Percentiles rank a stretch among this genome's conserved stretches.
phyloP scores from a whole-genome alignment of 768 basidiomycete genomes.

The Calocybe indica region DNA sequence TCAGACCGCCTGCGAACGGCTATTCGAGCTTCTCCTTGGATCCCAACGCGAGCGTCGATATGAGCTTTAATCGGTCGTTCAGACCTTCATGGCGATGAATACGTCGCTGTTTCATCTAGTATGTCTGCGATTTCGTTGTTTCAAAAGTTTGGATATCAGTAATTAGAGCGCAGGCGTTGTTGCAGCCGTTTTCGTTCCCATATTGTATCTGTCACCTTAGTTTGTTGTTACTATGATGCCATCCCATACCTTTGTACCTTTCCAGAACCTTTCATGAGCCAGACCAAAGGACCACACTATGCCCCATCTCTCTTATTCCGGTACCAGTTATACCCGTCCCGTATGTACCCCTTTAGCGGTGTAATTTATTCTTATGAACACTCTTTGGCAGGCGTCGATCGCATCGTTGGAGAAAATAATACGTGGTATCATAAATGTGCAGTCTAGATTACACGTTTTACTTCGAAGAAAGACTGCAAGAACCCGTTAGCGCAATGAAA shows the following conservation, averaged over 20 bases:
- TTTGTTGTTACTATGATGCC: no score
- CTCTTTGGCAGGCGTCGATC: slow-evolving; percentile 3
- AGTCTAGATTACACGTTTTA: slow-evolving; percentile 75
- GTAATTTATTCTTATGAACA: not conserved
- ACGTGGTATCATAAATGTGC: no score
- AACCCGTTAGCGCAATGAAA: not conserved
- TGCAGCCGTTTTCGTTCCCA: not conserved
- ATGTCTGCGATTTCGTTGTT: slow-evolving; percentile 8
- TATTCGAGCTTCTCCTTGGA: slow-evolving; percentile 29
- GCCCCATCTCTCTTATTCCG: slow-evolving; percentile 10
- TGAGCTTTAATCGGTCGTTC: slow-evolving; percentile 37
- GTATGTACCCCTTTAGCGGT: not conserved
- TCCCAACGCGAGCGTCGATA: slow-evolving; percentile 42
- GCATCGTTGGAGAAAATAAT: not conserved
- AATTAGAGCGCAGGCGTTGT: no score
- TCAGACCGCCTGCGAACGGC: slow-evolving; percentile 18
- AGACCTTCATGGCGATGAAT: slow-evolving; percentile 58
- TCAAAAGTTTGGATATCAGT: no score
- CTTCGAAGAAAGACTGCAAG: slow-evolving; percentile 79
- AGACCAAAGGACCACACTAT: slow-evolving; percentile 1
- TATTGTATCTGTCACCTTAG: not conserved
- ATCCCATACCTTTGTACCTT: no score
- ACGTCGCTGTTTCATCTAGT: slow-evolving; percentile 2
- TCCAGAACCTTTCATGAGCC: no score
- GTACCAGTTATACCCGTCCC: slow-evolving; percentile 17